A percentile compares a stretch with the other conserved stretches of the same genome.
These are phyloP conservation scores for Malus hybrid DNA, from an alignment of 331 rosid species.

Conservation along the genomic window DNA sequence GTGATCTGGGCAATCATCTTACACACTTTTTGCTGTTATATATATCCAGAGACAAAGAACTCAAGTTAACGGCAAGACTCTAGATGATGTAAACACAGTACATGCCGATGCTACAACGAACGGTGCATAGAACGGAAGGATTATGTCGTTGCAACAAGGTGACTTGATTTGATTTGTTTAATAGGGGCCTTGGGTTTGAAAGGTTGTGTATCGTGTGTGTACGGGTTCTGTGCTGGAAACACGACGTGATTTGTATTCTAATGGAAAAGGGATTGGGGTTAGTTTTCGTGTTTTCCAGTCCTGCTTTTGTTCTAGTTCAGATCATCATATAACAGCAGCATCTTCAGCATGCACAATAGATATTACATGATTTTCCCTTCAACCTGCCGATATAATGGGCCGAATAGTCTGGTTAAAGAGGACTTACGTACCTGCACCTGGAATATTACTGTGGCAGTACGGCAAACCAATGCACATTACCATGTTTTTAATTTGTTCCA, in stretches of 20 bases:
- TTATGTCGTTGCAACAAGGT: slow-evolving; percentile 22
- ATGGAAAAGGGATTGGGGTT: slow-evolving; percentile 32
- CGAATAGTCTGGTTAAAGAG: too few relatives aligned
- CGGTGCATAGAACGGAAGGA: slow-evolving; percentile 35
- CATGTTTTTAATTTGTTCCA: too few relatives aligned
- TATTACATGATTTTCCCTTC: background rate
- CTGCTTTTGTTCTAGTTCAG: background rate
- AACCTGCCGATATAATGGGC: too few relatives aligned
- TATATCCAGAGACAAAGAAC: slow-evolving; percentile 78
- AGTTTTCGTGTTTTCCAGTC: slow-evolving; percentile 11
- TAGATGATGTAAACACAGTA: slow-evolving; percentile 64
- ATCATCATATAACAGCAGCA: background rate
- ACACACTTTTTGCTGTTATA: slow-evolving; percentile 1
- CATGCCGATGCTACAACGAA: slow-evolving; percentile 65
- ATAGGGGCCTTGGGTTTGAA: slow-evolving; percentile 14
- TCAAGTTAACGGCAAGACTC: slow-evolving; percentile 82
- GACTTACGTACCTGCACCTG: too few relatives aligned
- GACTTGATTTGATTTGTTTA: slow-evolving; percentile 27
- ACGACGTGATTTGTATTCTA: slow-evolving; percentile 26
- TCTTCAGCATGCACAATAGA: background rate
- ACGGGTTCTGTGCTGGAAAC: slow-evolving; percentile 16
- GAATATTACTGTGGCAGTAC: too few relatives aligned
- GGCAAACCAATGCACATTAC: too few relatives aligned
- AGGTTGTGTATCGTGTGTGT: slow-evolving; percentile 20
- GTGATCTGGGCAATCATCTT: background rate